Conservation (phyloP, 768 basidiomycete species). For the Psilocybe cubensis region DNA sequence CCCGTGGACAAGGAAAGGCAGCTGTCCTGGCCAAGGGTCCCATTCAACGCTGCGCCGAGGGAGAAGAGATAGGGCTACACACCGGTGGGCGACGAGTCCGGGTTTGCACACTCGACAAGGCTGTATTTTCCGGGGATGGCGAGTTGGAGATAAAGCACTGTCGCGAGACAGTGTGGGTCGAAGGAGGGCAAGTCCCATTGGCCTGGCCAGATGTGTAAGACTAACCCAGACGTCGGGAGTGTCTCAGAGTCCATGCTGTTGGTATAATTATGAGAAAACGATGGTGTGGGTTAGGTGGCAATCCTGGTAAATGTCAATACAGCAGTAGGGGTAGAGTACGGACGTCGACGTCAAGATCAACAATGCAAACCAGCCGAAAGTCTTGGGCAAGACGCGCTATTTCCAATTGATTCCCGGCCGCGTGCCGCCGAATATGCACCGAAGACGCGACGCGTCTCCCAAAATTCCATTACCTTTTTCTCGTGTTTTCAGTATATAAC, state of each 20-base stretch:
- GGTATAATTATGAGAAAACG: too few relatives aligned
- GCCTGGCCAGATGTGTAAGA: slow-evolving; percentile 73
- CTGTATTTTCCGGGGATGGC: slow-evolving; percentile 69
- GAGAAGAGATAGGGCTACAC: slow-evolving; percentile 30
- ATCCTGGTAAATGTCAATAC: too few relatives aligned
- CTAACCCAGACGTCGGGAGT: slow-evolving; percentile 24
- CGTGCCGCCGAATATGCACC: background rate
- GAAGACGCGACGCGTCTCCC: background rate
- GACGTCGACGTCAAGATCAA: background rate
- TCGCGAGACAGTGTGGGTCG: slow-evolving; percentile 67
- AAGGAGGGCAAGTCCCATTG: slow-evolving; percentile 68
- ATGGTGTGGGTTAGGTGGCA: too few relatives aligned
- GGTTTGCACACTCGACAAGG: slow-evolving; percentile 64
- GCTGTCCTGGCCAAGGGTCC: slow-evolving; percentile 51
- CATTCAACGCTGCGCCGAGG: slow-evolving; percentile 7
- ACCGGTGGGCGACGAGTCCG: slow-evolving; percentile 78
- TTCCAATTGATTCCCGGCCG: background rate
- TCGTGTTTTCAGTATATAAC: background rate
- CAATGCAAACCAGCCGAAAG: background rate
- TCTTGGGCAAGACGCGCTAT: background rate
- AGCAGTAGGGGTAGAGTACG: too few relatives aligned
- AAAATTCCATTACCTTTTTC: background rate
- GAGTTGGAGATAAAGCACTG: slow-evolving; percentile 70
- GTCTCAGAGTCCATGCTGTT: slow-evolving; percentile 7
- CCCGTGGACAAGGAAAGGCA: slow-evolving; percentile 72